A percentile compares a stretch with the other conserved stretches of the same genome.
Conservation (phyloP, 768 basidiomycete species). For the Pleurotus giganteus region DNA sequence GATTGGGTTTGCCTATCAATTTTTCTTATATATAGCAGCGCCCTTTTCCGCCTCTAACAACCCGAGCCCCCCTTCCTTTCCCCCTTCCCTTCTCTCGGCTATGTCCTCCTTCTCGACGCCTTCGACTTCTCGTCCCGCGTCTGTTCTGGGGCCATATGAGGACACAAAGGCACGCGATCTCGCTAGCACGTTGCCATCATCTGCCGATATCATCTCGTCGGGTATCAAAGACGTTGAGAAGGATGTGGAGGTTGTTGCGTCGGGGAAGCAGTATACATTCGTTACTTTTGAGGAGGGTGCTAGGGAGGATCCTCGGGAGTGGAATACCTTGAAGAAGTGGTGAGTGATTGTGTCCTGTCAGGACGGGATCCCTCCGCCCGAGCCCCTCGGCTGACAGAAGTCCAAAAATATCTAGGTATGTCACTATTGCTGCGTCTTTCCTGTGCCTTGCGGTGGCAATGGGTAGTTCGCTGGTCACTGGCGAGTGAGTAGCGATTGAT, state of each 20-base stretch:
- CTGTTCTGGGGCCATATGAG: not conserved
- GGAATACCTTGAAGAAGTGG: slow-evolving; percentile 33
- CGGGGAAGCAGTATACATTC: slow-evolving; percentile 15
- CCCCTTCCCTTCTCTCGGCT: not conserved
- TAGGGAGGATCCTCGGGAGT: slow-evolving; percentile 36
- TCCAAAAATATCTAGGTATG: slow-evolving; percentile 24
- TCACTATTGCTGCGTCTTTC: slow-evolving; percentile 31
- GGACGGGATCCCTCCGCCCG: not conserved
- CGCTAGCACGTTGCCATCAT: not conserved
- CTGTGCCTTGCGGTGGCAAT: slow-evolving; percentile 36
- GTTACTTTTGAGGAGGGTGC: slow-evolving; percentile 22
- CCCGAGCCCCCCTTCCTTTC: not conserved
- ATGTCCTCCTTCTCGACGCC: slow-evolving; percentile 4
- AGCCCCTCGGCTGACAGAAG: not conserved
- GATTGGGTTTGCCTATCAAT: not conserved
- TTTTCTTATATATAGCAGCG: not conserved
- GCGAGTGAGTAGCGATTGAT: slow-evolving; percentile 29
- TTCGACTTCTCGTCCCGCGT: not conserved
- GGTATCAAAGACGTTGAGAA: slow-evolving; percentile 6
- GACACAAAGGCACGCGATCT: not conserved
- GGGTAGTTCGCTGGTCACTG: slow-evolving; percentile 38
- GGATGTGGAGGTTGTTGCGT: slow-evolving; percentile 13
- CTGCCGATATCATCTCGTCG: not conserved
- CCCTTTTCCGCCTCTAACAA: not conserved
- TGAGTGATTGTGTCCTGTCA: slow-evolving; percentile 10